A percentile compares a stretch with the other conserved stretches of the same genome.
phyloP scores from a whole-genome alignment of 1,139 yeast species.

The Tardiomyces digboiensis region DNA sequence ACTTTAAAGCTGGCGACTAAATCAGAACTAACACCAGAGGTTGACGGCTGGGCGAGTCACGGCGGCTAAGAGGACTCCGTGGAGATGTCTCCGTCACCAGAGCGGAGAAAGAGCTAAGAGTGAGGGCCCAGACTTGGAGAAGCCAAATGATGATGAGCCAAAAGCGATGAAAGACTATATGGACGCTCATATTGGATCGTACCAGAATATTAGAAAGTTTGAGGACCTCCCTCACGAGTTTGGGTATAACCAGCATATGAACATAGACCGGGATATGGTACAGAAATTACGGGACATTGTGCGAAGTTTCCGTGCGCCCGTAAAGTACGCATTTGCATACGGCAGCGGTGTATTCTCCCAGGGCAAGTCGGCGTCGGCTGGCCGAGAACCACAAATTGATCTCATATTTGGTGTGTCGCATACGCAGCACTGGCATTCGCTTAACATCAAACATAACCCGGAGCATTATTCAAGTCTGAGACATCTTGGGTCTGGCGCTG shows the following conservation, averaged over 20 bases:
- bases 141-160: background rate
- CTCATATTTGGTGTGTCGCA: conserved; percentile 76
- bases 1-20: too few species aligned
- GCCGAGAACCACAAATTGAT: conserved; percentile 63
- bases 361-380: conserved; percentile 31
- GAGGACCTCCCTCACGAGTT: conserved; percentile 43
- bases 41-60: too few species aligned
- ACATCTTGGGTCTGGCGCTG: conserved; percentile 47
- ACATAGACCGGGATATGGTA: conserved; percentile 36
- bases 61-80: too few species aligned
- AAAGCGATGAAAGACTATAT: conserved; percentile 10
- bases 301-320: conserved; percentile 56
- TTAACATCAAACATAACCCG: conserved; percentile 56
- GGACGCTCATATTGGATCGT: conserved; percentile 16
- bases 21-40: too few species aligned
- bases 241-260: conserved; percentile 50
- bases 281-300: conserved; percentile 42
- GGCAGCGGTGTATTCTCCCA: conserved; percentile 94
- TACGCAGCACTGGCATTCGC: conserved; percentile 64
- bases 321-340: conserved; percentile 76
- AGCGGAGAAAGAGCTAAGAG: too few species aligned
- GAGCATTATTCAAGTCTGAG: conserved; percentile 68
- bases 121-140: background rate
- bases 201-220: conserved; percentile 27
- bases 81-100: too few species aligned